A percentile compares a stretch with the other conserved stretches of the same genome.
These are phyloP conservation scores for Boechera stricta DNA, from an alignment of 345 rosid species.

Conservation along the genomic window DNA sequence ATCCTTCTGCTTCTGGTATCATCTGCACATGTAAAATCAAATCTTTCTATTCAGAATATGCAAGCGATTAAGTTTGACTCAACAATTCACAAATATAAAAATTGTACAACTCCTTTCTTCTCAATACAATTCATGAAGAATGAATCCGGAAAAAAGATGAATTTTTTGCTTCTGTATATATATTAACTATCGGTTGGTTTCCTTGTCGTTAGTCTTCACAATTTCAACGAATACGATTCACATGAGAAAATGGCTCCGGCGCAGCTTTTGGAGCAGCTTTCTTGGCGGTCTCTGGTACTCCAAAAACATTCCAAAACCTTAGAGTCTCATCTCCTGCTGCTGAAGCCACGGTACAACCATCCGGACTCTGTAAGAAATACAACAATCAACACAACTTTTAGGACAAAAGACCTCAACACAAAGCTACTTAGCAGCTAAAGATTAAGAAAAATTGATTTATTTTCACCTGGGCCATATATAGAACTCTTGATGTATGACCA, in stretches of 20 bases:
- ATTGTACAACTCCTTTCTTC: background rate
- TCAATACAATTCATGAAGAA: conserved; percentile 26
- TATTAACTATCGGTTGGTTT: background rate
- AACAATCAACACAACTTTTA: conserved; percentile 25
- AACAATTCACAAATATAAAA: background rate
- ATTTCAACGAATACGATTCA: conserved; percentile 62
- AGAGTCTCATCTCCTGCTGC: conserved; percentile 82
- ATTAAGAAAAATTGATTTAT: background rate
- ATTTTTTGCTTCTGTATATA: background rate
- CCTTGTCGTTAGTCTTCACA: background rate
- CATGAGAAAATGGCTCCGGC: conserved; percentile 60
- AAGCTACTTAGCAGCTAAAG: background rate
- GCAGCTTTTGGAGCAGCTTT: conserved; percentile 50
- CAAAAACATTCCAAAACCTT: conserved; percentile 77
- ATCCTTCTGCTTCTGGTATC: background rate
- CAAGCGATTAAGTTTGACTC: conserved; percentile 15
- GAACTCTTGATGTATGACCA: conserved; percentile 51
- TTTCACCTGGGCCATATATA: conserved; percentile 44
- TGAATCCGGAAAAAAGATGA: conserved; percentile 8
- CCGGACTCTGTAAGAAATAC: conserved; percentile 57
- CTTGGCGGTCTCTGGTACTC: conserved; percentile 53
- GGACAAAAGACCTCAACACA: background rate
- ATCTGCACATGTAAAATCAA: background rate
- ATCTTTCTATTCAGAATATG: background rate
- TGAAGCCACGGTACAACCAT: conserved; percentile 75